phyloP scores from a whole-genome alignment of 2,329 filamentous ascomycete genomes.

The Didymella segeticola region DNA sequence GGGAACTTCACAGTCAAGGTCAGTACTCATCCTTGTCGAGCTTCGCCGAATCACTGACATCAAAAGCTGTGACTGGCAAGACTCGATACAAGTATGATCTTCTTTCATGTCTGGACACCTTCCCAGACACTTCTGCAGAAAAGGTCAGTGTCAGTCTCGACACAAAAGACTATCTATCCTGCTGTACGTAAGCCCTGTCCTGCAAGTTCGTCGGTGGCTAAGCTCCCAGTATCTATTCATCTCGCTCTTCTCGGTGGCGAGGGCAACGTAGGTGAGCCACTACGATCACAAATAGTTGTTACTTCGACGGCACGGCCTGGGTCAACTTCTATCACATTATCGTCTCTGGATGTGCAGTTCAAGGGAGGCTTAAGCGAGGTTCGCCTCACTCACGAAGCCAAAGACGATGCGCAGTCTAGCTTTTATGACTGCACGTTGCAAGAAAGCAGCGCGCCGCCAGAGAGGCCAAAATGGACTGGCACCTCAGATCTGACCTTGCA shows the following conservation, averaged over 20 bases:
- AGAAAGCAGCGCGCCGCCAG: slow-evolving; percentile 31
- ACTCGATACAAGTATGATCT: slow-evolving; percentile 53
- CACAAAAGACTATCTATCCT: slow-evolving; percentile 57
- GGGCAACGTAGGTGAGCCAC: slow-evolving; percentile 65
- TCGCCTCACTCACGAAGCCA: slow-evolving; percentile 34
- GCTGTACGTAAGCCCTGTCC: slow-evolving; percentile 50
- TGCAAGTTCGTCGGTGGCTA: slow-evolving; percentile 32
- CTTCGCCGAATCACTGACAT: slow-evolving; percentile 16
- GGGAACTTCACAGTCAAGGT: slow-evolving; percentile 59
- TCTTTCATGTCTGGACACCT: slow-evolving; percentile 53
- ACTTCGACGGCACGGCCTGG: slow-evolving; percentile 55
- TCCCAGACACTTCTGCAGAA: slow-evolving; percentile 43
- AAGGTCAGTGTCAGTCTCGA: slow-evolving; percentile 57
- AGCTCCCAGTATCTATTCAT: slow-evolving; percentile 54
- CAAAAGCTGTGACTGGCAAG: slow-evolving; percentile 41
- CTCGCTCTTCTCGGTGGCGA: slow-evolving; percentile 62
- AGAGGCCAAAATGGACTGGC: slow-evolving; percentile 59
- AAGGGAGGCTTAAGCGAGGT: slow-evolving; percentile 54
- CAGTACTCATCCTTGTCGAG: neutral
- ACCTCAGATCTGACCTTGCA: slow-evolving; percentile 68
- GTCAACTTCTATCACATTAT: slow-evolving; percentile 57
- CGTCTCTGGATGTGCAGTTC: slow-evolving; percentile 59
- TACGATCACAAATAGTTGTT: slow-evolving; percentile 63
- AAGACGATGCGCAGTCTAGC: slow-evolving; percentile 23
- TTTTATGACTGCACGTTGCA: slow-evolving; percentile 34